Conservation (phyloP, 1,284 basidiomycete species). For the Ustilago cynodontis region DNA sequence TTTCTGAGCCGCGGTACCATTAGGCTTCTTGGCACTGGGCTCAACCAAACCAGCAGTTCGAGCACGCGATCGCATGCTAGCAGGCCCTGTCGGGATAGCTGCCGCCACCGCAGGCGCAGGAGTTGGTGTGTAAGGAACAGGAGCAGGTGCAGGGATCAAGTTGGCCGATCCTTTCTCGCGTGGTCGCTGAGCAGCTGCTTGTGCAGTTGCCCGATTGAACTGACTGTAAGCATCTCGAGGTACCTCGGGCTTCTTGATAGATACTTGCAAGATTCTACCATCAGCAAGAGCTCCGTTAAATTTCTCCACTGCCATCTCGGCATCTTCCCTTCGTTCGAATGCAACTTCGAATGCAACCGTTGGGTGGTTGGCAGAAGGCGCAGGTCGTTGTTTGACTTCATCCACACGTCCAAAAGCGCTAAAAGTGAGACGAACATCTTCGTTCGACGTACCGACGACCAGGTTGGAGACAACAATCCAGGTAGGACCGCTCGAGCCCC, state of each 20-base stretch:
- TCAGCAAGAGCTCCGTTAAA: slow-evolving; percentile 66
- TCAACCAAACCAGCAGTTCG: slow-evolving; percentile 32
- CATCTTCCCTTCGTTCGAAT: slow-evolving; percentile 55
- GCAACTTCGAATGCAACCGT: slow-evolving; percentile 63
- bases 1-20: not conserved
- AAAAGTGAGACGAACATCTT: slow-evolving; percentile 66
- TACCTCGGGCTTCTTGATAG: slow-evolving; percentile 49
- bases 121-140: slow-evolving; percentile 38
- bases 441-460: slow-evolving; percentile 59
- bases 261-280: slow-evolving; percentile 62
- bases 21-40: slow-evolving; percentile 40
- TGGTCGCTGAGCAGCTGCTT: slow-evolving; percentile 45
- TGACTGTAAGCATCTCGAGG: slow-evolving; percentile 40
- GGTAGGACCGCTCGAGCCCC: slow-evolving; percentile 61
- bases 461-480: slow-evolving; percentile 67
- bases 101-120: slow-evolving; percentile 40
- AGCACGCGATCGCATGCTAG: slow-evolving; percentile 39
- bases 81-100: slow-evolving; percentile 47
- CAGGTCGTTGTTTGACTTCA: slow-evolving; percentile 55
- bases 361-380: slow-evolving; percentile 56
- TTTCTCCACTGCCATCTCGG: slow-evolving; percentile 57
- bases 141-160: slow-evolving; percentile 43
- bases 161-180: slow-evolving; percentile 29
- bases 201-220: slow-evolving; percentile 39
- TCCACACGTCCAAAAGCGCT: slow-evolving; percentile 59